Conservation (phyloP, 108 stramenopile genomes). For the Nitzschia inconspicua region DNA sequence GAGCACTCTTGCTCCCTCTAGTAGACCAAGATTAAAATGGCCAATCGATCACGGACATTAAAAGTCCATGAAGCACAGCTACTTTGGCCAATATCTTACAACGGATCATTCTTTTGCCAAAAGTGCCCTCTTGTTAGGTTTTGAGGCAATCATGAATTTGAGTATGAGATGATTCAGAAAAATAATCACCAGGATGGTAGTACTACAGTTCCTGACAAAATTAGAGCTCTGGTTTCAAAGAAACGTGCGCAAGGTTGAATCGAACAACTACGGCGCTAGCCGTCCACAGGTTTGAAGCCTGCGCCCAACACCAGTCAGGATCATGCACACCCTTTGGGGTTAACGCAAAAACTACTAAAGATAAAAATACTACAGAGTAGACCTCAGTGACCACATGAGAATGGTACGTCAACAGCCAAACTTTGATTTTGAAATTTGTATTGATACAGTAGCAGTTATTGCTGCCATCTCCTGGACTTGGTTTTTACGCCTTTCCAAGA, state of each 20-base stretch:
- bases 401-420: conserved; percentile 48
- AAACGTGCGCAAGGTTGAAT: conserved; percentile 85
- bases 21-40: too few species aligned
- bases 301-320: conserved; percentile 61
- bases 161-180: too few species aligned
- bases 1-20: too few species aligned
- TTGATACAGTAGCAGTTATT: not conserved
- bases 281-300: conserved; percentile 88
- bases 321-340: conserved; percentile 47
- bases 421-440: conserved; percentile 1
- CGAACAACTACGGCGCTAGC: conserved; percentile 86
- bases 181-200: too few species aligned
- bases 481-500: conserved; percentile 59
- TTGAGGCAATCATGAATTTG: too few species aligned
- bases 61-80: too few species aligned
- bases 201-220: too few species aligned
- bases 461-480: not conserved
- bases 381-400: conserved; percentile 37
- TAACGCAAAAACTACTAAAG: not conserved
- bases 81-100: too few species aligned
- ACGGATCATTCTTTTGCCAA: too few species aligned
- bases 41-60: too few species aligned
- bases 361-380: conserved; percentile 20
- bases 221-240: too few species aligned
- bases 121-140: too few species aligned